phyloP scores from a whole-genome alignment of 306 rosid species.

The Psophocarpus tetragonolobus region DNA sequence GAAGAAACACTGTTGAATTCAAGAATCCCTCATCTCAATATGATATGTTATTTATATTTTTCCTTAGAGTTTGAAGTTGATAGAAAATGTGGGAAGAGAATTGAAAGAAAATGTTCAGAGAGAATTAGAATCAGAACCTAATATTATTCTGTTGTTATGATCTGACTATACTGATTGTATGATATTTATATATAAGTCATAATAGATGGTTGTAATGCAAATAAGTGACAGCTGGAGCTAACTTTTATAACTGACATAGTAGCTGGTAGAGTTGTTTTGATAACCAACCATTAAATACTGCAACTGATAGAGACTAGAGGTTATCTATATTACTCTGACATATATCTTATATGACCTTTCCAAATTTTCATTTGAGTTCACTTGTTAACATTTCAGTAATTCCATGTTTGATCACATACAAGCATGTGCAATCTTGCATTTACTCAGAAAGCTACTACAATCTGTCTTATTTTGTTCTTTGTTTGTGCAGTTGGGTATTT shows the following conservation, averaged over 20 bases:
- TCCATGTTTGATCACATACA: constrained; percentile 20
- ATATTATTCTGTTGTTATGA: neutral
- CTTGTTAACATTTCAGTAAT: constrained; percentile 2
- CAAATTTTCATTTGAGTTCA: constrained; percentile 16
- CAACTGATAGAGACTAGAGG: neutral
- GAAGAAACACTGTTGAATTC: constrained; percentile 21
- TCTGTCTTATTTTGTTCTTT: constrained; percentile 37
- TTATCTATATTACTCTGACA: neutral
- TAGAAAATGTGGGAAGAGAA: neutral
- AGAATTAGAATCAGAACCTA: neutral
- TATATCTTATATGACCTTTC: constrained; percentile 6
- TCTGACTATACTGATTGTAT: neutral
- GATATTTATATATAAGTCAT: neutral
- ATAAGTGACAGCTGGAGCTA: neutral
- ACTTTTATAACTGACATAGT: neutral
- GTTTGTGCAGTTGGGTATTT: constrained; percentile 85
- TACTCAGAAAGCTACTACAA: constrained; percentile 21
- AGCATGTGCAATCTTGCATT: constrained; percentile 12
- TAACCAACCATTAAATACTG: neutral
- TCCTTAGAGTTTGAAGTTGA: neutral
- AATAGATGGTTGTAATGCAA: neutral
- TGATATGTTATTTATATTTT: neutral
- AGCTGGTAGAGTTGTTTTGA: neutral
- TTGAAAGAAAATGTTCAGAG: neutral
- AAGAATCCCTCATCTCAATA: constrained; percentile 4